phyloP scores from a whole-genome alignment of 2,329 filamentous ascomycete genomes.

The Hypoxylon sp. region DNA sequence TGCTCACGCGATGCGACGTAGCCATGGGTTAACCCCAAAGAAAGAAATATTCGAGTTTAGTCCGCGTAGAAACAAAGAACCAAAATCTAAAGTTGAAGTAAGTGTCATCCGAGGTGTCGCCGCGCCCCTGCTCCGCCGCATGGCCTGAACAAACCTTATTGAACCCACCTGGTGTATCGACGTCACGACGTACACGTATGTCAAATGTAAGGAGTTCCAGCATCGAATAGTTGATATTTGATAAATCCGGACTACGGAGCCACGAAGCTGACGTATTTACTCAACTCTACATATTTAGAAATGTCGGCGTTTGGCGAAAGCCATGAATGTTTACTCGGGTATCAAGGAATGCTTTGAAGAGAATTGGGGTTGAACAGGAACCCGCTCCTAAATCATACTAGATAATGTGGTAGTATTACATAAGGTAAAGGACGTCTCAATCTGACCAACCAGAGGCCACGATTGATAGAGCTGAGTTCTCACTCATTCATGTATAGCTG shows the following conservation, averaged over 20 bases:
- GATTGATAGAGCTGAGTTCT: background rate
- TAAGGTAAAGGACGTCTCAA: background rate
- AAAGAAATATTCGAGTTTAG: background rate
- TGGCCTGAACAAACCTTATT: background rate
- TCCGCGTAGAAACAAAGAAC: background rate
- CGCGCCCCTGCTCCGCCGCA: background rate
- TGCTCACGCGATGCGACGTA: conserved; percentile 2
- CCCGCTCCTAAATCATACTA: background rate
- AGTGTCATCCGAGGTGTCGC: background rate
- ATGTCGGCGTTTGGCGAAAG: background rate
- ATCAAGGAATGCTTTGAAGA: background rate
- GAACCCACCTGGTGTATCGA: background rate
- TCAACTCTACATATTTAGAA: background rate
- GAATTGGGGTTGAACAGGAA: background rate
- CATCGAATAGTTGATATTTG: background rate
- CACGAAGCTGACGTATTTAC: background rate
- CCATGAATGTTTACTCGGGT: background rate
- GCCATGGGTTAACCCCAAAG: background rate
- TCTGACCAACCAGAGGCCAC: background rate
- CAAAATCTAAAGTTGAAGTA: background rate
- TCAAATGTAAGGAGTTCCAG: background rate
- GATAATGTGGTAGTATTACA: background rate
- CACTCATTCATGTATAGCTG: background rate
- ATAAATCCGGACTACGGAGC: background rate
- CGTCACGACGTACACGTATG: background rate